phyloP scores from a whole-genome alignment of 2,329 filamentous ascomycete species.

The Cladophialophora chaetospira region DNA sequence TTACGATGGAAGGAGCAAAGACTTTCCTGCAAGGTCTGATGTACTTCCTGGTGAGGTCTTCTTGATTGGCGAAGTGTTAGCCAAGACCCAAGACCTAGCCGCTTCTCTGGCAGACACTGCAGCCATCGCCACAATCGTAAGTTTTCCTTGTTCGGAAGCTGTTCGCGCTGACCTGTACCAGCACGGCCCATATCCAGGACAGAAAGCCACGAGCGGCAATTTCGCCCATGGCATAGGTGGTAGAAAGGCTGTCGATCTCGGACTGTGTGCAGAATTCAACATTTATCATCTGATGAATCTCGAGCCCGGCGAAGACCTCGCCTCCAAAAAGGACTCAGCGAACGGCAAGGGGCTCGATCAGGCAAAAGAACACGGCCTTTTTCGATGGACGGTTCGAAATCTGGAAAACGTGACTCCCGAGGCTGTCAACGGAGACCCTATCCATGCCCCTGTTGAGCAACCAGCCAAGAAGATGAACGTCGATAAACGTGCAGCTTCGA shows the following conservation, averaged over 20 bases:
- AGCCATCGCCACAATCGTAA: background rate
- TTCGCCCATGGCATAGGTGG: conserved; percentile 43
- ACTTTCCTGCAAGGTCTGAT: background rate
- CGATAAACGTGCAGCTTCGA: background rate
- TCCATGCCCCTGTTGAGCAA: background rate
- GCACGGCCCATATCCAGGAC: conserved; percentile 52
- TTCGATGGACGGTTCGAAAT: background rate
- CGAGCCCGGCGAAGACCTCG: conserved; percentile 35
- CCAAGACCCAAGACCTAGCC: background rate
- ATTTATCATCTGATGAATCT: conserved; percentile 53
- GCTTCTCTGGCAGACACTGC: background rate
- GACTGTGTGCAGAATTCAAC: conserved; percentile 47
- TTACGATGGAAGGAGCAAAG: conserved; percentile 3
- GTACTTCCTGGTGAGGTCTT: background rate
- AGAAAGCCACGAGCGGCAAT: conserved; percentile 56
- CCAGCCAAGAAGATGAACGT: background rate
- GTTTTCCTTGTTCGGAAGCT: background rate
- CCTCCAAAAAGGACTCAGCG: background rate
- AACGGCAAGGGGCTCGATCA: too few relatives aligned
- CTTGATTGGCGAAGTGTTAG: background rate
- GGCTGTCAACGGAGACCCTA: background rate
- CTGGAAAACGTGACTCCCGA: background rate
- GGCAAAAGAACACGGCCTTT: too few relatives aligned
- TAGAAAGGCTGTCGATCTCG: conserved; percentile 40
- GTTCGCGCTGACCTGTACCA: conserved; percentile 32